Evolutionary conservation across 2,329 filamentous ascomycete genomes (phyloP), one percentile per base, ranked within the genome.

Genomic region (Pseudopithomyces maydicus): DNA sequence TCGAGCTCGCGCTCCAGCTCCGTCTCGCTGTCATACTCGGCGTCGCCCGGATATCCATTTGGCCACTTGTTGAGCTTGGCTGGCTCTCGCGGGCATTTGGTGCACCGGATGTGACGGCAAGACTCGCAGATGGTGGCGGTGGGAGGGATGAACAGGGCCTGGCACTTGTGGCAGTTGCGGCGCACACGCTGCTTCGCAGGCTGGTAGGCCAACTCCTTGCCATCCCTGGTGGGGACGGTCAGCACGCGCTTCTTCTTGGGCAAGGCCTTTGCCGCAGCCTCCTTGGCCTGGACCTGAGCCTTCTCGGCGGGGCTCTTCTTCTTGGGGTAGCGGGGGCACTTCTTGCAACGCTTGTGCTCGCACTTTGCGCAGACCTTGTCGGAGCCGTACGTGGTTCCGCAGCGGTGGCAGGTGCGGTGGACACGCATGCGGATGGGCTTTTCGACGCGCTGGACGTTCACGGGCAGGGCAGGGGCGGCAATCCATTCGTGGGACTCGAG

Each of bases 361-460:
- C 93, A 97, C 64, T 85, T 85, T 62, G 83, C 76, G 77, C 93
- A 97, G 57, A 89, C 82, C 77, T 89, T 92, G 67, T 88, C 85
- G 19, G 84, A 76, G 54, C 89, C 88, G 73, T 94, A 96, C 22
- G 85, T 84, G 14, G 88, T 85, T 56, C 88, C 85, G 79, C 93
- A 97, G 64, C 85, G 83, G 77, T 97, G 93, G 76, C 93, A 97
- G 61, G 85, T 88, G 64, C 88, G 86, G 73, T 90, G 89, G 52
- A 92, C 85, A 52, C 90, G 87, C 84, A 93, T 90, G 56, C 89
- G 87, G 63, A 92, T 90, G 12, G 89, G 84, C 79, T 90, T 92
- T 74, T 91, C 87, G 53, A 90, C 84, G 42, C 89, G 87, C 55
- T 79, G 73, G 10, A 76, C 72, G 43, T 64, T 65, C 32, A 70